phyloP scores from a whole-genome alignment of 164 flowering plant genomes.

The Berberis thunbergii region DNA sequence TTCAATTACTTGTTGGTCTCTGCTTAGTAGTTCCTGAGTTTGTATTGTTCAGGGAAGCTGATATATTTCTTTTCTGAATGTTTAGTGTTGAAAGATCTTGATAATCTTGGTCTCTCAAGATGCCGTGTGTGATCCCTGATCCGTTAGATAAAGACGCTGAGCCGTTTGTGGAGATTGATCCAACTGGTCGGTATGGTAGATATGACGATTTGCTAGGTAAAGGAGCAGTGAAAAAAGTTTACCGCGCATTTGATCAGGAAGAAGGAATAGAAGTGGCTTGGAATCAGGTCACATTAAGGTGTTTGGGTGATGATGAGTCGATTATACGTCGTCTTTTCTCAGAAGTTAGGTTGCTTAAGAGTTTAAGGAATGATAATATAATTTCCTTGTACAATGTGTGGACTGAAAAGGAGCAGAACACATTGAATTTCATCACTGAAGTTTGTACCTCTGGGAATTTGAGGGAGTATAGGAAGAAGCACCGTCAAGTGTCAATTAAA shows the following conservation, averaged over 20 bases:
- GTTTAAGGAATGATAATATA: slow-evolving; percentile 32
- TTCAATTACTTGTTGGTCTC: too few relatives aligned
- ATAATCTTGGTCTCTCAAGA: not conserved
- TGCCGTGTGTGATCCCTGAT: not conserved
- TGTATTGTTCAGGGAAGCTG: too few relatives aligned
- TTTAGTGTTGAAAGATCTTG: too few relatives aligned
- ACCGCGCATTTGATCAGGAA: not conserved
- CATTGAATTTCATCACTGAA: slow-evolving; percentile 26
- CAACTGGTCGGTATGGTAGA: not conserved
- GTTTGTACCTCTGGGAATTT: slow-evolving; percentile 68
- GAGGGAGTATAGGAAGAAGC: slow-evolving; percentile 68
- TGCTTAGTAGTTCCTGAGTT: too few relatives aligned
- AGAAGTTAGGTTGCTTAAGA: slow-evolving; percentile 35
- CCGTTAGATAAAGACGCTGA: not conserved
- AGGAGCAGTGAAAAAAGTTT: not conserved
- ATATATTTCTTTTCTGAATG: too few relatives aligned
- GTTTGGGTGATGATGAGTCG: slow-evolving; percentile 23
- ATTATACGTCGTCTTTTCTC: slow-evolving; percentile 35
- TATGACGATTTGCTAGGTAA: not conserved
- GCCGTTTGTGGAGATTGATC: slow-evolving; percentile 2
- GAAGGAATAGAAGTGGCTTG: not conserved
- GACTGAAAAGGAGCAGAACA: slow-evolving; percentile 39
- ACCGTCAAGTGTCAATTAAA: slow-evolving; percentile 1
- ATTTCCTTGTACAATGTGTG: slow-evolving; percentile 39
- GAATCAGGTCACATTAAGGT: slow-evolving; percentile 24